Conservation (phyloP, 306 rosid genomes). For the Delonix regia region DNA sequence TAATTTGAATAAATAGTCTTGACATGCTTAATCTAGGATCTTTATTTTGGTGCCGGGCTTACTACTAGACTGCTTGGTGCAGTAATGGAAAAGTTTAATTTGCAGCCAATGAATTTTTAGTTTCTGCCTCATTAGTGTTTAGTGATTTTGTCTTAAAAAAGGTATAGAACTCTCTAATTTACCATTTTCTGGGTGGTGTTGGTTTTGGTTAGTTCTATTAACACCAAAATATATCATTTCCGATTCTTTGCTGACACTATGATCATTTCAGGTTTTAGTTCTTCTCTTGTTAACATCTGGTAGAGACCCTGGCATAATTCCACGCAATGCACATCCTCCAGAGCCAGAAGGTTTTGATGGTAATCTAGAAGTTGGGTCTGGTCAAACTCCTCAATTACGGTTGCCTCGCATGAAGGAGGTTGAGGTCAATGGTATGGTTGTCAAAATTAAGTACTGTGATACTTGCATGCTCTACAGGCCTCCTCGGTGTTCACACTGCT, state of each 20-base stretch:
- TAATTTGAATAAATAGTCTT: slow-evolving; percentile 26
- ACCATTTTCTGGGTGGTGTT: slow-evolving; percentile 1
- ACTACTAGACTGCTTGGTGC: slow-evolving; percentile 7
- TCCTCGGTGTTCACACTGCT: slow-evolving; percentile 99
- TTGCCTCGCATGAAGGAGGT: slow-evolving; percentile 93
- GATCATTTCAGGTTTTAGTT: slow-evolving; percentile 66
- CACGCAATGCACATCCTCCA: slow-evolving; percentile 93
- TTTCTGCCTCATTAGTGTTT: neutral
- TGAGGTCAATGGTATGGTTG: slow-evolving; percentile 75
- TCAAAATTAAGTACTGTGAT: slow-evolving; percentile 93
- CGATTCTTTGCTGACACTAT: slow-evolving; percentile 16
- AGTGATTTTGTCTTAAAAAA: slow-evolving; percentile 20
- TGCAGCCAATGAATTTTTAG: neutral
- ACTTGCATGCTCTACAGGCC: slow-evolving; percentile 99
- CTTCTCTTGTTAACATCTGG: slow-evolving; percentile 93
- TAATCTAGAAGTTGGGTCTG: slow-evolving; percentile 66
- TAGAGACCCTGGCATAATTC: slow-evolving; percentile 98
- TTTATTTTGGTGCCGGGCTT: slow-evolving; percentile 20
- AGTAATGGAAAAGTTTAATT: neutral
- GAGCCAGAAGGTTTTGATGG: slow-evolving; percentile 92
- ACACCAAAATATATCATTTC: neutral
- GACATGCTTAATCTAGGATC: neutral
- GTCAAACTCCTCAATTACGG: slow-evolving; percentile 91
- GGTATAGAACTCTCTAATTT: neutral
- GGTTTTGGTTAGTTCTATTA: neutral